Base-by-base conservation (phyloP, 352 stramenopile species). In the Globisporangium recalcitrans region DNA sequence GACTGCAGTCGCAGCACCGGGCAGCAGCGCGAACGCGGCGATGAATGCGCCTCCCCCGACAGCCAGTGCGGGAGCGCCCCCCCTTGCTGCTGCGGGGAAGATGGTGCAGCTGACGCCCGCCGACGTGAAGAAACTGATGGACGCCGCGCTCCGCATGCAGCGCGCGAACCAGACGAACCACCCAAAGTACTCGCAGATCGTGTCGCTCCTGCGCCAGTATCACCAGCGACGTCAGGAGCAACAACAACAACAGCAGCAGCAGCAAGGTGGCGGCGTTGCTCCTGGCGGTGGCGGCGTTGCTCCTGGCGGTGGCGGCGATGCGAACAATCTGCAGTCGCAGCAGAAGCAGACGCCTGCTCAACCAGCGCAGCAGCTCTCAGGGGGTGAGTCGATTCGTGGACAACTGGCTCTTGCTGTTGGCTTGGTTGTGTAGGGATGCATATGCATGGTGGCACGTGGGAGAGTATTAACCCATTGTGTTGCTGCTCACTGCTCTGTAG, bases 131-230 rank as follows among this genome's bases (percentile, higher is more conserved):
- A 87, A 89, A 68, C 78, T 95, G 46, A 92, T 95, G 86, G 75
- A 91, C 60, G 77, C 74, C 21, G 87, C 85, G n/a, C 61, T 93
- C 63, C 85, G 78, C 32, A 91, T 95, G 85, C 78, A 93, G 65
- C 72, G 75, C 46, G 73, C 79, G 52, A 83, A 87, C 32, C 81
- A 93, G 58, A 94, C 86, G 57, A 59, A 69, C 56, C 82, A 93
- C 67, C 85, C 83, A 21, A 91, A 92, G 71, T 95, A 95, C 71
- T 69, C 85, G 61, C 87, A 94, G 71, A 93, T 95, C 65, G 77
- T 94, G 29, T 52, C 62, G 56, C 63, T 95, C 6, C 69, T 95
- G 60, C 81, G 82, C 26, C 78, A 92, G 65, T 92, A 91, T 48
- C 86, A 95, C 55, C 77, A 83, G 42, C 70, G 67, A 6, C 56